These are phyloP conservation scores for Cyclostephanos tholiformis DNA, from an alignment of 108 stramenopile genomes.

Conservation along the genomic window DNA sequence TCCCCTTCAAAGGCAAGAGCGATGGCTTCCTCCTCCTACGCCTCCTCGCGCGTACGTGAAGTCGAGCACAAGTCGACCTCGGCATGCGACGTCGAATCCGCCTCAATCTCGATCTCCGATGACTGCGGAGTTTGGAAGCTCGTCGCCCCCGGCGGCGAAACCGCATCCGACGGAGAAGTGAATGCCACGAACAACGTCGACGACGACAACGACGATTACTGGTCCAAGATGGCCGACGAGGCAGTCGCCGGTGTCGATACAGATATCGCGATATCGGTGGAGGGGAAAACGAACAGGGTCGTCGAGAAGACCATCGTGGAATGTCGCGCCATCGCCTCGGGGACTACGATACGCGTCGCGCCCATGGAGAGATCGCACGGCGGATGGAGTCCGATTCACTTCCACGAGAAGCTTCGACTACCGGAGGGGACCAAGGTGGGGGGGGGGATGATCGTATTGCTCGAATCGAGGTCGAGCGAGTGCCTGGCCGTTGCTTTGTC, in stretches of 20 bases:
- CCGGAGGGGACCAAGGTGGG: conserved; percentile 37
- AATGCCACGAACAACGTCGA: conserved; percentile 10
- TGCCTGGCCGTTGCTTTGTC: conserved; percentile 64
- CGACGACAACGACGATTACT: neutral
- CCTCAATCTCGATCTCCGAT: conserved; percentile 22
- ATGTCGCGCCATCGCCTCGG: conserved; percentile 26
- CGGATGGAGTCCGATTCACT: conserved; percentile 55
- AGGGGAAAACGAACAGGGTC: neutral
- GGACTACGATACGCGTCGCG: conserved; percentile 32
- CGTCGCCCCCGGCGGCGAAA: neutral
- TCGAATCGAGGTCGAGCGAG: conserved; percentile 60
- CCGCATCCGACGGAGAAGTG: too few species aligned
- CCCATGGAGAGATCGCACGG: conserved; percentile 47
- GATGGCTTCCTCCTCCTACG: conserved; percentile 8
- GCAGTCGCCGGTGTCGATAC: neutral
- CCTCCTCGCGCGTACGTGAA: conserved; percentile 43
- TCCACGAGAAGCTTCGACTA: conserved; percentile 46
- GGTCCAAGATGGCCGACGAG: neutral
- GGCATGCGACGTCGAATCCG: conserved; percentile 25
- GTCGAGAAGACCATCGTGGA: conserved; percentile 1
- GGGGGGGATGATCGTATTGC: conserved; percentile 37
- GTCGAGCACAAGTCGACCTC: conserved; percentile 51
- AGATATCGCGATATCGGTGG: neutral
- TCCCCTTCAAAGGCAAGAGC: too few species aligned
- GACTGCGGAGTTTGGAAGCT: conserved; percentile 7